phyloP scores from a whole-genome alignment of 257 asterid species.

The Ehretia macrophylla region DNA sequence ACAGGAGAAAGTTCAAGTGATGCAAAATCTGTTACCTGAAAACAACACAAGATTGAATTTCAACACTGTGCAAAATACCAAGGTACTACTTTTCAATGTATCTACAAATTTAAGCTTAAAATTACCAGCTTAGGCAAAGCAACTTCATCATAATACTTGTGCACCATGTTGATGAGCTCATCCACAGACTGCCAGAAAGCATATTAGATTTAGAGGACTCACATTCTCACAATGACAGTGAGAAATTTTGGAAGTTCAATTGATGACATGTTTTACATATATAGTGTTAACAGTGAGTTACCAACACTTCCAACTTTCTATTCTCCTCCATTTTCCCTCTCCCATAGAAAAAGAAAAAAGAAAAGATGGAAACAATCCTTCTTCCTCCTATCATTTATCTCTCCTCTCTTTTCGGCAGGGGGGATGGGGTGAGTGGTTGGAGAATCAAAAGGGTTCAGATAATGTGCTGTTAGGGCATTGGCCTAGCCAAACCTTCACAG shows the following conservation, averaged over 20 bases:
- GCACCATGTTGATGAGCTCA: conserved; percentile 84
- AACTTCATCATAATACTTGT: conserved; percentile 74
- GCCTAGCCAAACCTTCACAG: too few relatives aligned
- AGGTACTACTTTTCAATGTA: conserved; percentile 10
- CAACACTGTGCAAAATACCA: conserved; percentile 5
- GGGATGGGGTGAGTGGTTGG: too few relatives aligned
- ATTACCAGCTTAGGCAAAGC: conserved; percentile 98
- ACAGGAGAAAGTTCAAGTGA: conserved; percentile 99
- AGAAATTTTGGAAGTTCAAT: neutral
- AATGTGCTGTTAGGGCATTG: too few relatives aligned
- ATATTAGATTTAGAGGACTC: conserved; percentile 1
- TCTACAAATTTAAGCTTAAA: conserved; percentile 9
- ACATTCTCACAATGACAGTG: too few relatives aligned
- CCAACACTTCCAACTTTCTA: too few relatives aligned
- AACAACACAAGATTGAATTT: conserved; percentile 17
- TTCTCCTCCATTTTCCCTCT: too few relatives aligned
- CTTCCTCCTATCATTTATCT: too few relatives aligned
- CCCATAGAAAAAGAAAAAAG: too few relatives aligned
- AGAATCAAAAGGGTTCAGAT: too few relatives aligned
- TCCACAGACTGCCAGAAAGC: conserved; percentile 60
- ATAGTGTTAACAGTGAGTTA: too few relatives aligned
- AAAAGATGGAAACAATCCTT: too few relatives aligned
- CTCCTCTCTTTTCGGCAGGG: too few relatives aligned
- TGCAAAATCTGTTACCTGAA: conserved; percentile 95
- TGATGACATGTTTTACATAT: neutral